Base-by-base conservation (phyloP, 306 rosid species). In the Hylodesmum podocarpum region DNA sequence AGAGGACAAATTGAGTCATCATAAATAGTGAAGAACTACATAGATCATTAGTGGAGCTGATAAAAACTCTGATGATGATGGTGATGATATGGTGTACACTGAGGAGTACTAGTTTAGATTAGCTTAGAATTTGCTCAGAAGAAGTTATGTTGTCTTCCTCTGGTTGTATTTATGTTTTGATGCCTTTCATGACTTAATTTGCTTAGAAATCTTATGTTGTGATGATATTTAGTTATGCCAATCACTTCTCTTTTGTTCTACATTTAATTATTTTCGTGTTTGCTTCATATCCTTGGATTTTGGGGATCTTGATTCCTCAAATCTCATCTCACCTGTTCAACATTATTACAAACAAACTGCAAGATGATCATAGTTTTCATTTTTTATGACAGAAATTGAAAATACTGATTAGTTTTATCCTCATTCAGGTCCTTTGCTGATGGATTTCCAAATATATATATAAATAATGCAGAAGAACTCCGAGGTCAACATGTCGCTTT, bases 401-500 rank as follows among this genome's bases (percentile, higher is more conserved):
- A 71, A 74, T 55, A 33, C 46, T 79, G 78, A 74, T 33, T 61
- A 21, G 22, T 66, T 84, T 51, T 78, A 62, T 84, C 51, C 39
- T 70, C 58, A n/a, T 81, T 36, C 93, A 92, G 99, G 95, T 86
- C 84, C 36, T 95, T 95, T 73, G 94, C 90, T 37, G 99, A 95
- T 84, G 97, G 99, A 11, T 95, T 95, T 82, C 97, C 99, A 66
- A 95, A 92, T 80, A 65, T 95, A 46, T 95, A 85, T 40, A 95
- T 92, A 74, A 71, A 92, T 59, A 82, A 95, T 76, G 97, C 99
- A 14, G 97, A 95, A 84, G 97, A 89, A 51, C 97, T 95, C 62
- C 87, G 97, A 54, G 99, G 99, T n/a, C 83, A 95, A 80, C 97
- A 95, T 77, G 97, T 95, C 24, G 99, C 97, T 57, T 94, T 91